phyloP scores from a whole-genome alignment of 495 filamentous ascomycete species.

The Friedmanniomyces simplex region DNA sequence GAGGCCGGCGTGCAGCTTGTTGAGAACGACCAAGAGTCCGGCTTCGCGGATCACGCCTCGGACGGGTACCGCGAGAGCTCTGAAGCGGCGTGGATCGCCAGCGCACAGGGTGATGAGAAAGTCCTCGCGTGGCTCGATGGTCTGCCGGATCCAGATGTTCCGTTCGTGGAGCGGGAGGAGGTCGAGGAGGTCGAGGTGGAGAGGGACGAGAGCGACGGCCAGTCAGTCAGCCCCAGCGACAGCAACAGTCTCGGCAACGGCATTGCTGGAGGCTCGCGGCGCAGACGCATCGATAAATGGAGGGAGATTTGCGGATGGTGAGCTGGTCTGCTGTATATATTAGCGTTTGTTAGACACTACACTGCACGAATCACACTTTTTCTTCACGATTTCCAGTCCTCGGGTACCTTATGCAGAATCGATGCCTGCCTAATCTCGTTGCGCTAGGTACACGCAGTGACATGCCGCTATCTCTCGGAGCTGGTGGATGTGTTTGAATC shows the following conservation, averaged over 20 bases:
- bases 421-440: no score
- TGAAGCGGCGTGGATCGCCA: background rate
- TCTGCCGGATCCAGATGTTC: background rate
- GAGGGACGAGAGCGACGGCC: background rate
- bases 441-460: no score
- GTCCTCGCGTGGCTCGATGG: background rate
- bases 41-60: background rate
- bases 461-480: no score
- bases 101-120: background rate
- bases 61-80: background rate
- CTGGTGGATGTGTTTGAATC: no score
- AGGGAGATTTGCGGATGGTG: background rate
- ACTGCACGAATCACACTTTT: no score
- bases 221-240: constrained; percentile 1
- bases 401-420: no score
- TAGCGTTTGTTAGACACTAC: no score
- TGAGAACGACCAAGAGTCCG: background rate
- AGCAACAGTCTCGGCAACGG: background rate
- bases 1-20: background rate
- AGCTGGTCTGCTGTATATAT: background rate
- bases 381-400: no score
- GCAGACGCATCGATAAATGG: constrained; percentile 4
- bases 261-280: constrained; percentile 2
- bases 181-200: background rate
- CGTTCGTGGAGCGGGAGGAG: background rate